phyloP scores from a whole-genome alignment of 106 monocot genomes.

The Acorus calamus region DNA sequence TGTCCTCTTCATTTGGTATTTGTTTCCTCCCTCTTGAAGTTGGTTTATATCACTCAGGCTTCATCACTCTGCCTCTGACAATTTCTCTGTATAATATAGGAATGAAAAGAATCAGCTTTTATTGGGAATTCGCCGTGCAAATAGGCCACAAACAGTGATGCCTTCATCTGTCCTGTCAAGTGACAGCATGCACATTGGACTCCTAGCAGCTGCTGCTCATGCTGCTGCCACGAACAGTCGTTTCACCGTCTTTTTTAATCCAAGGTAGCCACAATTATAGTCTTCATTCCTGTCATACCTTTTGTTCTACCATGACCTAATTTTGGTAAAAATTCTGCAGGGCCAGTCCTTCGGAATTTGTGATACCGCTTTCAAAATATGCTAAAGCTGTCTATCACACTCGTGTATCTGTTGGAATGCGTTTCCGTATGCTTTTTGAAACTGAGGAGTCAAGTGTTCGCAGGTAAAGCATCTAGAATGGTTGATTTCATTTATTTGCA shows the following conservation, averaged over 20 bases:
- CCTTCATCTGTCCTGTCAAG: slow-evolving; percentile 96
- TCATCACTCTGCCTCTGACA: neutral
- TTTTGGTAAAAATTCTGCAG: slow-evolving; percentile 17
- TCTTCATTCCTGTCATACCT: neutral
- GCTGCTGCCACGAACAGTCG: slow-evolving; percentile 89
- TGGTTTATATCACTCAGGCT: neutral
- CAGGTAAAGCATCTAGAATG: slow-evolving; percentile 35
- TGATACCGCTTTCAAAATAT: slow-evolving; percentile 88
- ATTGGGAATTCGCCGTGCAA: slow-evolving; percentile 84
- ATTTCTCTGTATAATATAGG: slow-evolving; percentile 29
- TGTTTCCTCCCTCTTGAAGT: neutral
- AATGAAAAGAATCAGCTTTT: slow-evolving; percentile 95
- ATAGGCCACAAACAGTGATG: slow-evolving; percentile 64
- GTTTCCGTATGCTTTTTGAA: slow-evolving; percentile 96
- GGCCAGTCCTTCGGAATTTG: slow-evolving; percentile 92
- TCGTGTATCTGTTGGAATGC: slow-evolving; percentile 91
- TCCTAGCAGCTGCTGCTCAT: slow-evolving; percentile 98
- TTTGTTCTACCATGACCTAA: neutral
- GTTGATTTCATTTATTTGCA: neutral
- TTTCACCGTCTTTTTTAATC: slow-evolving; percentile 94
- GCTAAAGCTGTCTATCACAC: slow-evolving; percentile 87
- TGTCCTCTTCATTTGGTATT: slow-evolving; percentile 89
- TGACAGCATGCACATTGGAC: slow-evolving; percentile 98
- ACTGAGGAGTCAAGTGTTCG: slow-evolving; percentile 95
- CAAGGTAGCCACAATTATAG: slow-evolving; percentile 43